Conservation (phyloP, 1,284 basidiomycete species). For the Leccinum subrobustum region DNA sequence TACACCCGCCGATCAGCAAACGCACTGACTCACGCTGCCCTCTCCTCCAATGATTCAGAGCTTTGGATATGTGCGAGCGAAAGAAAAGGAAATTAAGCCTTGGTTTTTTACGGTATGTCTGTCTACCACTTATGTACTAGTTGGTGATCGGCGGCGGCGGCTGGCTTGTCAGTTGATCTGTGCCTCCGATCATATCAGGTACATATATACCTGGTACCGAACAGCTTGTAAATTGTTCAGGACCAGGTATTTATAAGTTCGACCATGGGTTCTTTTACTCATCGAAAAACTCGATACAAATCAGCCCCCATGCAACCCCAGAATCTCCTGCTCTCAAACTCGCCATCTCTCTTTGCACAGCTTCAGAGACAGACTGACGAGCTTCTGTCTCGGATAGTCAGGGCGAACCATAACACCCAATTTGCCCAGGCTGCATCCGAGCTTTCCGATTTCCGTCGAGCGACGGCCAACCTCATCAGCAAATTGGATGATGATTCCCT, state of each 20-base stretch:
- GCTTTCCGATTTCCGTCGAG: background rate
- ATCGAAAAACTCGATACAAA: background rate
- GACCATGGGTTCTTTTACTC: background rate
- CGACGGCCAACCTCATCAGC: background rate
- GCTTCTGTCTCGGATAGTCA: background rate
- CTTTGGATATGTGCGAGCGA: too few relatives aligned
- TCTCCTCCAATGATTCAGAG: too few relatives aligned
- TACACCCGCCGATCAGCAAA: too few relatives aligned
- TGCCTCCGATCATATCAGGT: too few relatives aligned
- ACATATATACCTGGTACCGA: too few relatives aligned
- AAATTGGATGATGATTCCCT: background rate
- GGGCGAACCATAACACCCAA: background rate
- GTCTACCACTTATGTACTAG: too few relatives aligned
- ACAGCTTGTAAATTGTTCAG: too few relatives aligned
- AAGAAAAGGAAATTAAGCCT: too few relatives aligned
- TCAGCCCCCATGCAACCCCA: background rate
- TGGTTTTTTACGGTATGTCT: too few relatives aligned
- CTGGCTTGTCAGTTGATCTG: too few relatives aligned
- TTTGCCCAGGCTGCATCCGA: background rate
- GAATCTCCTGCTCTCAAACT: conserved; percentile 6
- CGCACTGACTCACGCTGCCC: too few relatives aligned
- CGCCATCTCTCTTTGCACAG: background rate
- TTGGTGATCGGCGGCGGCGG: too few relatives aligned
- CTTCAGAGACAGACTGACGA: background rate
- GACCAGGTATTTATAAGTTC: background rate